Evolutionary conservation across 2,329 filamentous ascomycete species (phyloP).

Genomic region (Cladorrhinum sp.): DNA sequence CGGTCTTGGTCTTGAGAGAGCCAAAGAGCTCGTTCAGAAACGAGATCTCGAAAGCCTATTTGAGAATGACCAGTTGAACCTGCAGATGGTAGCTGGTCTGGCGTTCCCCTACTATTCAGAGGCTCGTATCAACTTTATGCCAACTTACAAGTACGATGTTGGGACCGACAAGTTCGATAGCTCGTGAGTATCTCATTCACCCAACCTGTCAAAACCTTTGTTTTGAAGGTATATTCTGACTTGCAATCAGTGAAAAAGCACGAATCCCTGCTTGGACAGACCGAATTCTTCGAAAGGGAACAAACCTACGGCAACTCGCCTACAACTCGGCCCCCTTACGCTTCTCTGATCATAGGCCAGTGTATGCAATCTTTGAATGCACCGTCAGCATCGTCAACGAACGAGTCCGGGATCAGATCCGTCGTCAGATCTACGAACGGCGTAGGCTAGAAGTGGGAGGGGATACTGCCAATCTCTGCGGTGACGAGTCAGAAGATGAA

Average conservation of each 20-base stretch:
- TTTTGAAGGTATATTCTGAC: slow-evolving; percentile 29
- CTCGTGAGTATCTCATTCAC: slow-evolving; percentile 55
- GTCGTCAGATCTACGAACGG: slow-evolving; percentile 69
- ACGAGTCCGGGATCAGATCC: slow-evolving; percentile 65
- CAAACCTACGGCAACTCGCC: slow-evolving; percentile 74
- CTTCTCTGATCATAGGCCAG: slow-evolving; percentile 95
- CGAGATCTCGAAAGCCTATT: slow-evolving; percentile 76
- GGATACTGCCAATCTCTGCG: slow-evolving; percentile 54
- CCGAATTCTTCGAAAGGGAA: slow-evolving; percentile 81
- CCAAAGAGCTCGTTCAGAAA: slow-evolving; percentile 68
- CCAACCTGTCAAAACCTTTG: too few species aligned
- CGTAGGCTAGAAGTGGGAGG: slow-evolving; percentile 65
- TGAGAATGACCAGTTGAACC: slow-evolving; percentile 89
- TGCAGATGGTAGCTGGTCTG: slow-evolving; percentile 92
- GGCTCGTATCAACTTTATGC: slow-evolving; percentile 79
- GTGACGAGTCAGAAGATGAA: slow-evolving; percentile 67
- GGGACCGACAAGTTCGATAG: slow-evolving; percentile 88
- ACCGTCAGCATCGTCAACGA: slow-evolving; percentile 79
- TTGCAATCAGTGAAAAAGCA: slow-evolving; percentile 70
- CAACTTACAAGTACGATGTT: slow-evolving; percentile 94
- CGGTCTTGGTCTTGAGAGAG: slow-evolving; percentile 74
- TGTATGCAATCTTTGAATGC: slow-evolving; percentile 86
- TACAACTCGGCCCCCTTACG: slow-evolving; percentile 79
- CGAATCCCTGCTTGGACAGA: slow-evolving; percentile 98
- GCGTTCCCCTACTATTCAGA: slow-evolving; percentile 93